Base-by-base conservation (phyloP, 2,329 filamentous ascomycete species). In the Aspergillus sp. region DNA sequence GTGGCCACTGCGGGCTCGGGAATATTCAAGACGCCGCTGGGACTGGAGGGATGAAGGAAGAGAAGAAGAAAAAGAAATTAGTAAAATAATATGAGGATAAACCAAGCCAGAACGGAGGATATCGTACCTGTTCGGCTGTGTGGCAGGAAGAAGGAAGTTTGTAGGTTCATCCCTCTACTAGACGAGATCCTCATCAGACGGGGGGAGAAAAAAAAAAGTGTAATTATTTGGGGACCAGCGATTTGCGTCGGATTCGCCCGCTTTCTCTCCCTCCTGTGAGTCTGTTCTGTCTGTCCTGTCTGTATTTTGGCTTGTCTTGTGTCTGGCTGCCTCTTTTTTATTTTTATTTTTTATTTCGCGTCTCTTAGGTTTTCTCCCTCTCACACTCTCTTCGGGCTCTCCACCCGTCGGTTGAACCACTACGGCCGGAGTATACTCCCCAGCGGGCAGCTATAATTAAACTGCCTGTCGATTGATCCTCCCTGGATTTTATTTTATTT, bases 401-500 rank as follows among this genome's bases (percentile, higher is more conserved):
- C 41, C 41, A 43, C 41, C n/a, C 41, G 41, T 43, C 41, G 41
- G 17, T 13, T 43, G 19, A 28, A 15, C 13, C 45, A 28, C 45
- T 49, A 49, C 45, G 19, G 45, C 45, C 45, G 41, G 55, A 30
- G 47, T 50, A 45, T 28, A 49, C 41, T 30, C 43, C 21, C 39
- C 39, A 43, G 39, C 39, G 21, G 23, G 45, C 45, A 28, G 62
- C 64, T 64, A 64, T 60, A 66, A 66, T 66, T 64, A 66, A 63
- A 36, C 32, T 13, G 32, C 32, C 61, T 56, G 63, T 58, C 60
- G 54, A 50, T 51, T 63, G 57, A 63, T 63, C 61, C 43, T 60
- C 49, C 53, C 52, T 23, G 13, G 15, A 30, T 30, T 30, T 57
- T 53, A 56, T 53, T 45, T 50, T 50, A 21, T 41, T 41, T 48